Percentiles rank a stretch among this genome's conserved stretches.
Evolutionary conservation across 2,329 filamentous ascomycete genomes (phyloP).

Genomic region (Fusarium brevicatenulatum): DNA sequence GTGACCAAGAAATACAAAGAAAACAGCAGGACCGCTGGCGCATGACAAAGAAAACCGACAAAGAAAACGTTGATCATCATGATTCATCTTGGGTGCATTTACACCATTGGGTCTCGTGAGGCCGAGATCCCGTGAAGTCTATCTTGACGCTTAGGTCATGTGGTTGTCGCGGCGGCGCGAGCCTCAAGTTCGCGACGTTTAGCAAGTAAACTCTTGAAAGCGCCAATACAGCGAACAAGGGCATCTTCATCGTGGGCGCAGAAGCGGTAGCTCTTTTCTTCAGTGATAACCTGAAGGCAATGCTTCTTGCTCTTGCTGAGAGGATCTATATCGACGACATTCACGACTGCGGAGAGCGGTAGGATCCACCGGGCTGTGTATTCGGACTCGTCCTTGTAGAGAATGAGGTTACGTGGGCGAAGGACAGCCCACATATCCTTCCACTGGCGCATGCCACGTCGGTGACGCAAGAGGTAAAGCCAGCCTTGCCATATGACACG

Average conservation of each 20-base stretch:
- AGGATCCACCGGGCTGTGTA: conserved; percentile 88
- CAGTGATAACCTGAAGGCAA: conserved; percentile 92
- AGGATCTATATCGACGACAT: conserved; percentile 92
- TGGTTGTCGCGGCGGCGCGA: conserved; percentile 50
- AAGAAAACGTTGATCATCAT: conserved; percentile 40
- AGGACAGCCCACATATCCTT: conserved; percentile 95
- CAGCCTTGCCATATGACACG: conserved; percentile 95
- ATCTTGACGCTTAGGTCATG: conserved; percentile 12
- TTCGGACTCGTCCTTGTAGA: conserved; percentile 94
- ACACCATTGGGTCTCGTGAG: conserved; percentile 8
- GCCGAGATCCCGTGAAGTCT: neutral
- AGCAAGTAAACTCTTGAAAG: conserved; percentile 85
- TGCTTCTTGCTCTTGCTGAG: conserved; percentile 84
- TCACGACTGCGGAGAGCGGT: conserved; percentile 80
- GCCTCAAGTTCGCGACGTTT: conserved; percentile 73
- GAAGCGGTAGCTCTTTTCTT: conserved; percentile 85
- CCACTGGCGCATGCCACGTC: conserved; percentile 88
- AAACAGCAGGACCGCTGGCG: conserved; percentile 20
- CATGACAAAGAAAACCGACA: conserved; percentile 21
- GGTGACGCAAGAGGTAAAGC: conserved; percentile 84
- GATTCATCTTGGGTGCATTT: conserved; percentile 33
- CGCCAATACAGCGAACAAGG: conserved; percentile 85
- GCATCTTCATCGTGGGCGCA: conserved; percentile 83
- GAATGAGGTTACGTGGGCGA: conserved; percentile 81
- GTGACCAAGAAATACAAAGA: conserved; percentile 7